Conservation (phyloP, 2,329 filamentous ascomycete species). For the Davidsoniella australis region DNA sequence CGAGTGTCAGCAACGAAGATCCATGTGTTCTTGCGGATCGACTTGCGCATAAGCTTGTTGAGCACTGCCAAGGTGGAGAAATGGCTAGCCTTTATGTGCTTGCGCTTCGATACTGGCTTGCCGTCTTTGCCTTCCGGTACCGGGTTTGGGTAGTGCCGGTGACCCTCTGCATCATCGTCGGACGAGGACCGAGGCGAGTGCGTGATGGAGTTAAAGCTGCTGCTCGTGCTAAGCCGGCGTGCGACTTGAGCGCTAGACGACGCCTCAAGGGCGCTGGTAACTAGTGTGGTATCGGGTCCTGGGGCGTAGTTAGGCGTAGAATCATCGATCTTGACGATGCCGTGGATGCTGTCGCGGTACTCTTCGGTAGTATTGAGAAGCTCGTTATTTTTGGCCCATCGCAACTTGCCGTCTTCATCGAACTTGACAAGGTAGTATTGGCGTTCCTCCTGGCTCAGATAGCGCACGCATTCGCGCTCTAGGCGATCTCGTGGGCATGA, state of each 20-base stretch:
- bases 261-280: background rate
- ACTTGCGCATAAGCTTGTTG: conserved; percentile 61
- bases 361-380: conserved; percentile 59
- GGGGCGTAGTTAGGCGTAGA: conserved; percentile 35
- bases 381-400: conserved; percentile 70
- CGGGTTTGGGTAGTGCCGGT: conserved; percentile 6
- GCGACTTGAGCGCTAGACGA: conserved; percentile 8
- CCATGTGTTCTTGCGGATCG: conserved; percentile 77
- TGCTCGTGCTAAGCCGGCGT: conserved; percentile 14
- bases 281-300: conserved; percentile 16
- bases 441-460: conserved; percentile 67
- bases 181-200: conserved; percentile 12
- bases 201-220: conserved; percentile 21
- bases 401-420: conserved; percentile 56
- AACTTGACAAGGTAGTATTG: conserved; percentile 65
- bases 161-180: conserved; percentile 34
- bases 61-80: conserved; percentile 56
- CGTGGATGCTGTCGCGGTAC: conserved; percentile 66
- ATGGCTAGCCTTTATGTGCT: conserved; percentile 27
- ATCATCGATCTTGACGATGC: conserved; percentile 47
- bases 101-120: conserved; percentile 4
- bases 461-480: conserved; percentile 65
- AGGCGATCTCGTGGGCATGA: conserved; percentile 57
- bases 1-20: conserved; percentile 82
- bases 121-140: conserved; percentile 3